These are phyloP conservation scores for Pyricularia sp. DNA, from an alignment of 2,329 filamentous ascomycete species.

Conservation along the genomic window DNA sequence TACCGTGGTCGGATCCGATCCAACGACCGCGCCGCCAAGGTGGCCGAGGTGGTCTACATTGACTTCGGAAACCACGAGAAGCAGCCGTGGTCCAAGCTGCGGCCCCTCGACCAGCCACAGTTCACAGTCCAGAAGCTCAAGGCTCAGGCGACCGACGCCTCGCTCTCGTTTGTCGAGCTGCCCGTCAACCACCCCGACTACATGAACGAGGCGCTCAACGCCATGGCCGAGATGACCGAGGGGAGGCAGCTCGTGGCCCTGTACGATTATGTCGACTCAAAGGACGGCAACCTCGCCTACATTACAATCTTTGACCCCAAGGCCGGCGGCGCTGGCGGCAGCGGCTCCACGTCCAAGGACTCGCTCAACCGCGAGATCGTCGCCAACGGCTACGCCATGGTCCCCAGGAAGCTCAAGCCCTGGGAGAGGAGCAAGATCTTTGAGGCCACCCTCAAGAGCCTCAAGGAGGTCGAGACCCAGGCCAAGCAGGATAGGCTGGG, in stretches of 20 bases:
- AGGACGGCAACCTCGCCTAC: constrained; percentile 71
- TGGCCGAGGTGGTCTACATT: constrained; percentile 83
- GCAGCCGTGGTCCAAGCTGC: constrained; percentile 71
- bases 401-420: constrained; percentile 77
- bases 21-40: constrained; percentile 82
- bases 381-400: constrained; percentile 74
- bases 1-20: constrained; percentile 84
- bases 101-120: constrained; percentile 64
- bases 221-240: constrained; percentile 62
- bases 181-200: constrained; percentile 66
- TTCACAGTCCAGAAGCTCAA: constrained; percentile 75
- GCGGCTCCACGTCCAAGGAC: constrained; percentile 37
- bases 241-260: constrained; percentile 73
- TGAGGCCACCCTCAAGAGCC: constrained; percentile 53
- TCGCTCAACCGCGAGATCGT: constrained; percentile 86
- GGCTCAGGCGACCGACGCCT: constrained; percentile 75
- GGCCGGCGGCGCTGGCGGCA: constrained; percentile 30
- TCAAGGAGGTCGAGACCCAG: constrained; percentile 60
- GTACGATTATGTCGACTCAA: constrained; percentile 68
- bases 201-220: constrained; percentile 63
- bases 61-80: constrained; percentile 94
- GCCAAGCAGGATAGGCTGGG: constrained; percentile 72
- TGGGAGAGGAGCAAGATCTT: constrained; percentile 71
- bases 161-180: constrained; percentile 79
- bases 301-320: constrained; percentile 79